phyloP scores from a whole-genome alignment of 176 grass and related monocot genomes.

The Avena eriantha region DNA sequence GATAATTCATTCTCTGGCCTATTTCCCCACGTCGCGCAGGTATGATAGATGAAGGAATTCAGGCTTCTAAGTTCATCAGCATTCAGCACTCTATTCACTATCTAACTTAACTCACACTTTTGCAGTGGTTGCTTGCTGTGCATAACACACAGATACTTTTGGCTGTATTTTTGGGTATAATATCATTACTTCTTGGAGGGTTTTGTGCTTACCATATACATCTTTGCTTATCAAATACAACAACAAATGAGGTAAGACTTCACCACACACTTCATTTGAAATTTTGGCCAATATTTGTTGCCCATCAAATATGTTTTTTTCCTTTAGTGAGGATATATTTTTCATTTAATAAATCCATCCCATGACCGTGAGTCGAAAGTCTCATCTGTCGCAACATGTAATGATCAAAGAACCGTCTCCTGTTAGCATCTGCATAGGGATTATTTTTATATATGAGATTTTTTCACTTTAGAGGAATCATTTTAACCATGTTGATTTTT shows the following conservation, averaged over 20 bases:
- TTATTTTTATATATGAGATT: neutral
- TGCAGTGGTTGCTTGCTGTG: conserved; percentile 85
- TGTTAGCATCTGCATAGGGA: neutral
- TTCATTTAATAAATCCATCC: neutral
- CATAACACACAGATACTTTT: conserved; percentile 96
- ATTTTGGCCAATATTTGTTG: neutral
- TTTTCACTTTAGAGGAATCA: conserved; percentile 2
- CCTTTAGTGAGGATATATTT: neutral
- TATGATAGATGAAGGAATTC: conserved; percentile 36
- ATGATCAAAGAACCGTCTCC: neutral
- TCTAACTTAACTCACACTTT: conserved; percentile 30
- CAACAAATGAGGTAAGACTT: conserved; percentile 83
- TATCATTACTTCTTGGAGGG: conserved; percentile 85
- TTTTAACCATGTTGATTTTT: neutral
- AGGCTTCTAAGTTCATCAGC: neutral
- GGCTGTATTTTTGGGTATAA: conserved; percentile 82
- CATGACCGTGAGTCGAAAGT: neutral
- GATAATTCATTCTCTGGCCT: conserved; percentile 75
- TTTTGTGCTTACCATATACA: conserved; percentile 91
- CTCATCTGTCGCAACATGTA: neutral
- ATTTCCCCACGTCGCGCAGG: conserved; percentile 90
- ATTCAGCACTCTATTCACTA: neutral
- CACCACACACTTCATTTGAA: conserved; percentile 3
- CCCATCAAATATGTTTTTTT: neutral
- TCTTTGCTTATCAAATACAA: conserved; percentile 88